phyloP scores from a whole-genome alignment of 2,329 filamentous ascomycete species.

The Talaromyces sp. region DNA sequence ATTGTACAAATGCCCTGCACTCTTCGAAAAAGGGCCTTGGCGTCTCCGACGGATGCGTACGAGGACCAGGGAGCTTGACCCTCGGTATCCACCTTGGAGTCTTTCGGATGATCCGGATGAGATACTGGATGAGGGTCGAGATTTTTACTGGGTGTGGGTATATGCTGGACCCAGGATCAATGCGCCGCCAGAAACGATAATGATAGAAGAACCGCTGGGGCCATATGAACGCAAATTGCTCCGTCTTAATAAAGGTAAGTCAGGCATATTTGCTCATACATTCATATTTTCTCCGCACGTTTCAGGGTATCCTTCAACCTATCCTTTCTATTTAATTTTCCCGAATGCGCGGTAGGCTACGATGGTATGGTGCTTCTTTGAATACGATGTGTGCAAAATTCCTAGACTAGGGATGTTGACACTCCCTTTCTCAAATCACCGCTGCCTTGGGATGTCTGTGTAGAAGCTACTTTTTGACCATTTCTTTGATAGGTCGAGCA shows the following conservation, averaged over 20 bases:
- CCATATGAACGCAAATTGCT: neutral
- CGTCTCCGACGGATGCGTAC: neutral
- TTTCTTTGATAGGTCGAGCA: no score
- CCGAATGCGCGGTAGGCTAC: no score
- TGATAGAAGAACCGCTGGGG: neutral
- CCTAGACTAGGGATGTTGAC: no score
- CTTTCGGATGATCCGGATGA: neutral
- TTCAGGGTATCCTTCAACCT: neutral
- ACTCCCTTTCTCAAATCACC: no score
- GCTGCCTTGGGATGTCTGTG: no score
- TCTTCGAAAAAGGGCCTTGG: neutral
- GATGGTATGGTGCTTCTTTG: no score
- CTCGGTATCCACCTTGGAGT: neutral
- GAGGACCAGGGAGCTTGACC: neutral
- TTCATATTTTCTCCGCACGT: neutral
- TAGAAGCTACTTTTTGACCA: no score
- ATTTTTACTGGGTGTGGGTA: neutral
- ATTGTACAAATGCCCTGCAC: neutral
- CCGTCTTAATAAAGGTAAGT: neutral
- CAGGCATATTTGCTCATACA: neutral
- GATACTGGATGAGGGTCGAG: neutral
- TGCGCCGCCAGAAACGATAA: neutral
- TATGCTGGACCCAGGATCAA: neutral
- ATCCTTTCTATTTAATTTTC: no score
- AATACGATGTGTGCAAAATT: no score